These are phyloP conservation scores for Phytopythium vexans DNA, from an alignment of 352 stramenopile genomes.

Conservation along the genomic window DNA sequence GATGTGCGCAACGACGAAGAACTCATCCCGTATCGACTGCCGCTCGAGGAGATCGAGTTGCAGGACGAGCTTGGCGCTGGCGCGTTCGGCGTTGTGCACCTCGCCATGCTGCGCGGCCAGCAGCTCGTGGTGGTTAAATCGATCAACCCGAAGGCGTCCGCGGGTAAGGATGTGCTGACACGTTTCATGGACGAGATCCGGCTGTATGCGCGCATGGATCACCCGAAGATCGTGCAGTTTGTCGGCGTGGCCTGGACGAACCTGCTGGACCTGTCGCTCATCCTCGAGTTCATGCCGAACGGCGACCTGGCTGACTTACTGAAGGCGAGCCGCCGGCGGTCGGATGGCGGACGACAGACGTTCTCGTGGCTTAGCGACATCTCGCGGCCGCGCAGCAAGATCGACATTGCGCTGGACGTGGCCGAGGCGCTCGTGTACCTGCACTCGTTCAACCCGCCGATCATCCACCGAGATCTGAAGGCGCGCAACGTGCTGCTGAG, in stretches of 20 bases:
- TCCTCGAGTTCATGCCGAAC: constrained; percentile 39
- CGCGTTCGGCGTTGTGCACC: constrained; percentile 59
- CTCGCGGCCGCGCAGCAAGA: constrained; percentile 11
- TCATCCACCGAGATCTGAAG: constrained; percentile 53
- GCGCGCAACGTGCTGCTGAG: constrained; percentile 32
- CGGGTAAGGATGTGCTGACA: constrained; percentile 14
- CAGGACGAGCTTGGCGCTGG: constrained; percentile 39
- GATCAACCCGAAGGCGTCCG: constrained; percentile 35
- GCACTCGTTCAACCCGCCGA: constrained; percentile 32
- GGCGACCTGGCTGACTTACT: constrained; percentile 31
- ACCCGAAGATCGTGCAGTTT: constrained; percentile 46
- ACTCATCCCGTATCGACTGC: constrained; percentile 45
- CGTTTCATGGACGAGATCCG: constrained; percentile 56
- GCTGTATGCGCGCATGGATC: constrained; percentile 31
- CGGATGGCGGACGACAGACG: not conserved
- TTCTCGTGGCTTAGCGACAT: constrained; percentile 13
- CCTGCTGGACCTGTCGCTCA: constrained; percentile 31
- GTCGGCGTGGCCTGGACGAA: constrained; percentile 41
- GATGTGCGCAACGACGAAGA: constrained; percentile 68
- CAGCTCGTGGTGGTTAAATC: constrained; percentile 10
- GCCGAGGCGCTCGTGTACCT: constrained; percentile 39
- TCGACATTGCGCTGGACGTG: constrained; percentile 26
- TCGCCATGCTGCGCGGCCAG: constrained; percentile 22
- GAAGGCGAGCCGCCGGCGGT: too few relatives aligned
- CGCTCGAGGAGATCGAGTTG: constrained; percentile 45